A percentile compares a stretch with the other conserved stretches of the same genome.
phyloP scores from a whole-genome alignment of 495 filamentous ascomycete species.

The Podospora tetraspora region DNA sequence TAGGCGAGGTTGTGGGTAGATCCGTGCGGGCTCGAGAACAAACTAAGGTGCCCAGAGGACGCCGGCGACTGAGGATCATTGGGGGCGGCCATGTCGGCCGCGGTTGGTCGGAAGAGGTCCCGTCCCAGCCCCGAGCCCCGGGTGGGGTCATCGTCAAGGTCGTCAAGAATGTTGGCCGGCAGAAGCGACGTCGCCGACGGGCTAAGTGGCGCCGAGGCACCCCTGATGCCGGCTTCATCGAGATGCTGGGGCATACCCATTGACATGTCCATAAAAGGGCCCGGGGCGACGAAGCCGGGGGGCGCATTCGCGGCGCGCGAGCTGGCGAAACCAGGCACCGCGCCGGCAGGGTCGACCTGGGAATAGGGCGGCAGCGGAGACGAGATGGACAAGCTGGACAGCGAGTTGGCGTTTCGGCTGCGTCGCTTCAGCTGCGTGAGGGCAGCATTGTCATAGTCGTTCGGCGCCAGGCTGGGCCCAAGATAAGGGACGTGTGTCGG shows the following conservation, averaged over 20 bases:
- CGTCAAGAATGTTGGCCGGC: slow-evolving; percentile 69
- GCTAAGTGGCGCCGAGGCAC: slow-evolving; percentile 64
- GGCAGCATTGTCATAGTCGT: slow-evolving; percentile 45
- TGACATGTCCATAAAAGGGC: slow-evolving; percentile 47
- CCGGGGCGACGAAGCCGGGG: slow-evolving; percentile 43
- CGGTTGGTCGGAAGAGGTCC: slow-evolving; percentile 26
- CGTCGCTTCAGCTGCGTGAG: slow-evolving; percentile 48
- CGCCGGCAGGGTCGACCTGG: slow-evolving; percentile 33
- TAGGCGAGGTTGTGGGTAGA: slow-evolving; percentile 55
- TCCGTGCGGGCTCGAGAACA: slow-evolving; percentile 62
- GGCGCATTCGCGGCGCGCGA: slow-evolving; percentile 38
- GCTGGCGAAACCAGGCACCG: slow-evolving; percentile 32
- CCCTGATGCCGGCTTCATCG: slow-evolving; percentile 40
- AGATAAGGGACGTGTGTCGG: slow-evolving; percentile 34
- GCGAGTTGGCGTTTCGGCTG: slow-evolving; percentile 52
- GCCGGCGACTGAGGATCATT: slow-evolving; percentile 62
- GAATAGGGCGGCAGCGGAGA: slow-evolving; percentile 38
- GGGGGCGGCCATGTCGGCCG: slow-evolving; percentile 41
- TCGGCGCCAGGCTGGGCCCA: slow-evolving; percentile 41
- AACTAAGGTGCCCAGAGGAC: slow-evolving; percentile 59
- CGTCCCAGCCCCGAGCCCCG: slow-evolving; percentile 38
- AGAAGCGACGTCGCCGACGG: slow-evolving; percentile 73
- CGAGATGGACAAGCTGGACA: slow-evolving; percentile 42
- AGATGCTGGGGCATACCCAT: slow-evolving; percentile 33
- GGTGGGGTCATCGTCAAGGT: slow-evolving; percentile 62